phyloP scores from a whole-genome alignment of 2,329 filamentous ascomycete species.

The Orbilia quercus region DNA sequence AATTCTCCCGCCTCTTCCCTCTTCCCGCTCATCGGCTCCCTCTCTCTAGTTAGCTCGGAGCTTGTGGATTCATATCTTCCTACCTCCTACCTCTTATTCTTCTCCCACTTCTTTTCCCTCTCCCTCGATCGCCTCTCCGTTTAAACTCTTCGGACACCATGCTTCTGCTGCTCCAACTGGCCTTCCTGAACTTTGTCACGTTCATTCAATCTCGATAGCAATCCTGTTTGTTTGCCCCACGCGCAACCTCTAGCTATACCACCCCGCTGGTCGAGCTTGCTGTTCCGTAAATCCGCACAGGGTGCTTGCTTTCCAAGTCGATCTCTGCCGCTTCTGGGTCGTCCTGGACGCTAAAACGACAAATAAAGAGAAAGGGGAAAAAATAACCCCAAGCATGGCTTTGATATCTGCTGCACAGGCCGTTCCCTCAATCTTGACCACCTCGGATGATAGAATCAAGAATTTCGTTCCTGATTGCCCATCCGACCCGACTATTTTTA shows the following conservation, averaged over 20 bases:
- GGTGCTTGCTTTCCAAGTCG: no score
- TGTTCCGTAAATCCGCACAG: no score
- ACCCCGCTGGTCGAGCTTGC: no score
- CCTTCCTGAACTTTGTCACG: background rate
- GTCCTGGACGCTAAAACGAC: conserved; percentile 1
- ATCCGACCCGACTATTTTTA: conserved; percentile 36
- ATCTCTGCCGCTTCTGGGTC: conserved; percentile 33
- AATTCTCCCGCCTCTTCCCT: background rate
- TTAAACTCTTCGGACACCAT: conserved; percentile 6
- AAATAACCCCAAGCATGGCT: background rate
- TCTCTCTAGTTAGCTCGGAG: background rate
- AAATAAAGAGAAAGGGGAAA: no score
- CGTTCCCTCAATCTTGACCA: conserved; percentile 23
- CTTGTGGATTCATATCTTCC: background rate
- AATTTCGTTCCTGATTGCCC: conserved; percentile 32
- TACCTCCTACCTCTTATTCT: no score
- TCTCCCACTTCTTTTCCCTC: no score
- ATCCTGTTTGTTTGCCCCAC: background rate
- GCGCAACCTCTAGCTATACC: background rate
- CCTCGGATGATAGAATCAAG: conserved; percentile 11
- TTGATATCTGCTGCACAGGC: background rate
- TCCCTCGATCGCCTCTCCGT: background rate
- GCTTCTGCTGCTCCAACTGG: conserved; percentile 13
- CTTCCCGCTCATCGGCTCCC: background rate
- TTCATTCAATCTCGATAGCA: conserved; percentile 1